Base-by-base conservation (phyloP, 2,329 filamentous ascomycete genomes). In the Neoarthrinium moseri region DNA sequence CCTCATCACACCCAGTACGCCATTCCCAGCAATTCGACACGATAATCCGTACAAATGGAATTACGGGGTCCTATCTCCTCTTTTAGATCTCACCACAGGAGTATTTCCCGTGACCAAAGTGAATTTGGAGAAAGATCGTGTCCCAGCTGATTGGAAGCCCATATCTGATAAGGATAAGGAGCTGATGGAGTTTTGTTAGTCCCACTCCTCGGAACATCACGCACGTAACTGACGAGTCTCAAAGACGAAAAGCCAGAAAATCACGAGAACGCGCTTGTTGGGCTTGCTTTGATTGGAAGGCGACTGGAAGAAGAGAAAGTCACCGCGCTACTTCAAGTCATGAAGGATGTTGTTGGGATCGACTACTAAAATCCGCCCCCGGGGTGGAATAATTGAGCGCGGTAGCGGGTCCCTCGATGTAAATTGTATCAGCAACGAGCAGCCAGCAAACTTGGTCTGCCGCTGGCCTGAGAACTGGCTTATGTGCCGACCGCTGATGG, bases 241-340 rank as follows among this genome's bases (percentile, higher is more conserved):
- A 26, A 26, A 54, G 56, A 57, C 37, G 53, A 49, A 3, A 53
- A 48, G 33, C 56, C 55, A 10, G 46, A 57, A 23, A 53, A 55
- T n/a, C 53, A 57, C 24, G 52, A 59, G 37, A 56, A 59, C 27
- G 56, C 56, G 3, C 49, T 54, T 4, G 48, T 59, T 4, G 55
- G 54, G 4, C 48, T 59, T 6, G 46, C 47, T 10, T 36, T 58
- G 15, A 56, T 58, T 39, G 56, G 48, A 17, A 46, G 53, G 13
- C 42, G 52, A 13, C 48, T 59, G 11, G 56, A 59, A 36, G 56
- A 59, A 26, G 55, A 59, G 40, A 59, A 57, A 43, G 46, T 58
- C 10, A 51, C 47, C 12, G 45, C 48, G 10, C 51, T 57, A 39
- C 36, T 57, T 8, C 7, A 49, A 26, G 39, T 53, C 4, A 50